Evolutionary conservation across 176 grass and related monocot species (phyloP).

Genomic region (Panicum miliaceum): DNA sequence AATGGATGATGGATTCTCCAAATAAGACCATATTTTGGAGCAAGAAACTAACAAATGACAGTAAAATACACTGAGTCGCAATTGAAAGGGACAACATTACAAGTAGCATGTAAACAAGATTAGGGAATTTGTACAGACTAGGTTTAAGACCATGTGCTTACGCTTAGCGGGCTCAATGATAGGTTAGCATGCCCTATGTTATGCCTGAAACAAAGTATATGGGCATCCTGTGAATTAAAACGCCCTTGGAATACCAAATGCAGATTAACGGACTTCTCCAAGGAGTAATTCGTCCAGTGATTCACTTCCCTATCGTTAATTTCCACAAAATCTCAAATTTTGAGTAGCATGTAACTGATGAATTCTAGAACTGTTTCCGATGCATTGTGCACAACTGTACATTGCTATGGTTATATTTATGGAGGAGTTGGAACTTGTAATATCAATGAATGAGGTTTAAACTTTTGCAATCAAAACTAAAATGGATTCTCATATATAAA

Average conservation of each 20-base stretch:
- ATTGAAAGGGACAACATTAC: background rate
- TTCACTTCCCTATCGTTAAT: background rate
- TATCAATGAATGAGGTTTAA: background rate
- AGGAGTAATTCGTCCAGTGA: constrained; percentile 4
- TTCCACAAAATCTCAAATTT: background rate
- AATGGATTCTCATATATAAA: background rate
- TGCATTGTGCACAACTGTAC: background rate
- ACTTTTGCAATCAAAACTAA: background rate
- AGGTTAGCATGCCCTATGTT: background rate
- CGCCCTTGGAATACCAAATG: background rate
- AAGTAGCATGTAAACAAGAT: background rate
- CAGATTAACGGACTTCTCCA: background rate
- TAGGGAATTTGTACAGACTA: constrained; percentile 8
- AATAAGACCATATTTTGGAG: constrained; percentile 27
- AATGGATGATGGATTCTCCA: constrained; percentile 10
- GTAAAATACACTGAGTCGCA: background rate
- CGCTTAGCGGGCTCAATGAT: background rate
- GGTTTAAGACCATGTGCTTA: constrained; percentile 1
- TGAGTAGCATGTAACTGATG: background rate
- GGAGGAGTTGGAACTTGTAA: background rate
- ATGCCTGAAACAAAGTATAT: constrained; percentile 19
- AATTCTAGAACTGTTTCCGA: background rate
- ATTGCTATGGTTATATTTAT: background rate
- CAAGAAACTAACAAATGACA: background rate
- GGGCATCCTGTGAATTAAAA: background rate